Percentiles rank a stretch among this genome's conserved stretches.
Evolutionary conservation across 768 basidiomycete genomes (phyloP).

Genomic region (Pulveroboletus ravenelii): DNA sequence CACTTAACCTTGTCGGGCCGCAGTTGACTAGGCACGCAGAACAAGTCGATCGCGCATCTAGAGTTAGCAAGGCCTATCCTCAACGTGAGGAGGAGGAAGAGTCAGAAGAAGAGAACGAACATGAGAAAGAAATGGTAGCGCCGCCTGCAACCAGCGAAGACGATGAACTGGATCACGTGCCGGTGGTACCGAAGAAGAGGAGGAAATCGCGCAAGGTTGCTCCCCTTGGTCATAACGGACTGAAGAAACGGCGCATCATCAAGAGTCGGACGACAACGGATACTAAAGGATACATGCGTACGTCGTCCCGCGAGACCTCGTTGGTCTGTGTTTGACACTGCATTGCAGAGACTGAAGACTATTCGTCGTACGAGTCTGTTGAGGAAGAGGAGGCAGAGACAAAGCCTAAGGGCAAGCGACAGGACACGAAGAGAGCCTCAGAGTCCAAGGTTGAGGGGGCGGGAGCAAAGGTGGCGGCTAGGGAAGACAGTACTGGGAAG

Average conservation of each 20-base stretch:
- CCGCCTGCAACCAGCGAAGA: conserved; percentile 24
- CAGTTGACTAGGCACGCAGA: conserved; percentile 15
- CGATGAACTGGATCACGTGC: conserved; percentile 29
- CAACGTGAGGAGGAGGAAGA: conserved; percentile 25
- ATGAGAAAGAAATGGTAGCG: conserved; percentile 31
- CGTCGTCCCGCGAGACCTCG: conserved; percentile 17
- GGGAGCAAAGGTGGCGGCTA: conserved; percentile 5
- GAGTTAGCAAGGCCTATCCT: conserved; percentile 15
- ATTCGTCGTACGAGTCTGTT: conserved; percentile 77
- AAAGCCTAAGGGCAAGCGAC: conserved; percentile 20
- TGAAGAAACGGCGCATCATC: conserved; percentile 65
- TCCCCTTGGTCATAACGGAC: conserved; percentile 74
- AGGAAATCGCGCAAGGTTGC: conserved; percentile 51
- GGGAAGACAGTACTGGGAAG: conserved; percentile 15
- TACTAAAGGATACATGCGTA: conserved; percentile 72
- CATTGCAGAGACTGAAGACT: conserved; percentile 64
- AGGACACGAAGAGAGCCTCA: conserved; percentile 15
- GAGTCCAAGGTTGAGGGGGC: conserved; percentile 16
- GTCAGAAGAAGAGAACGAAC: conserved; percentile 26
- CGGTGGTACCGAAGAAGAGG: conserved; percentile 32
- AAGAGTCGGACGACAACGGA: conserved; percentile 55
- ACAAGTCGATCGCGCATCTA: conserved; percentile 21
- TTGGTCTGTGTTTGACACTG: background rate
- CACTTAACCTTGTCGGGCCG: conserved; percentile 9
- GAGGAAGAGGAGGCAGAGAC: conserved; percentile 42